Evolutionary conservation across 768 basidiomycete genomes (phyloP).

Genomic region (Pilatotrama ljubarskyi): DNA sequence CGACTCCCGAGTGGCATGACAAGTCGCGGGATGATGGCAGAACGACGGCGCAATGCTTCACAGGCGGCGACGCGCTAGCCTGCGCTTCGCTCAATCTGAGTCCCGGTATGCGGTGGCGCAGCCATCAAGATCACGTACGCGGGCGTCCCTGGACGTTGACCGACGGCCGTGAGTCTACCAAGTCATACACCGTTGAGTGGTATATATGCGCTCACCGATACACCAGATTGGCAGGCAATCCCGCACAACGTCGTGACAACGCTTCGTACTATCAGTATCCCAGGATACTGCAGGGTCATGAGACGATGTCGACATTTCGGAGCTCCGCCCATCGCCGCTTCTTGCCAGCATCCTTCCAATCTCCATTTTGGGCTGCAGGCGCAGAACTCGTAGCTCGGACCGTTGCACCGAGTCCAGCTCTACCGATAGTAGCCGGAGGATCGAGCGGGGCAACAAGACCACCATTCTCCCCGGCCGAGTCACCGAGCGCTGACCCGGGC

Average conservation of each 20-base stretch:
- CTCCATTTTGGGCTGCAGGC: constrained; percentile 22
- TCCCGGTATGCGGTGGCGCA: constrained; percentile 8
- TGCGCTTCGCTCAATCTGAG: constrained; percentile 1
- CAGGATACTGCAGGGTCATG: background rate
- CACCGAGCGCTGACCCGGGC: constrained; percentile 60
- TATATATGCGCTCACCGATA: no score
- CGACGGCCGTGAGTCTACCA: background rate
- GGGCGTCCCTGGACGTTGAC: background rate
- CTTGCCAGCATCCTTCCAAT: constrained; percentile 45
- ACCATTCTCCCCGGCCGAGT: constrained; percentile 35
- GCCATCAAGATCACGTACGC: constrained; percentile 1
- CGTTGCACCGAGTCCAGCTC: constrained; percentile 55
- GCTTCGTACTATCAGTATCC: no score
- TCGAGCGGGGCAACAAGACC: constrained; percentile 61
- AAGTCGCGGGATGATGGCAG: constrained; percentile 8
- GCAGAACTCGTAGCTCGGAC: constrained; percentile 21
- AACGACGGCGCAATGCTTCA: background rate
- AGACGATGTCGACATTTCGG: background rate
- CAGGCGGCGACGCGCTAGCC: background rate
- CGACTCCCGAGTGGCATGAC: constrained; percentile 13
- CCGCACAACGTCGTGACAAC: no score
- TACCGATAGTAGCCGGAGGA: constrained; percentile 40
- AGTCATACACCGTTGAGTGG: no score
- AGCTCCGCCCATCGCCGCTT: constrained; percentile 41
- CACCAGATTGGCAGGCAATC: no score